These are phyloP conservation scores for Lupinus albus DNA, from an alignment of 306 rosid species.

Conservation along the genomic window DNA sequence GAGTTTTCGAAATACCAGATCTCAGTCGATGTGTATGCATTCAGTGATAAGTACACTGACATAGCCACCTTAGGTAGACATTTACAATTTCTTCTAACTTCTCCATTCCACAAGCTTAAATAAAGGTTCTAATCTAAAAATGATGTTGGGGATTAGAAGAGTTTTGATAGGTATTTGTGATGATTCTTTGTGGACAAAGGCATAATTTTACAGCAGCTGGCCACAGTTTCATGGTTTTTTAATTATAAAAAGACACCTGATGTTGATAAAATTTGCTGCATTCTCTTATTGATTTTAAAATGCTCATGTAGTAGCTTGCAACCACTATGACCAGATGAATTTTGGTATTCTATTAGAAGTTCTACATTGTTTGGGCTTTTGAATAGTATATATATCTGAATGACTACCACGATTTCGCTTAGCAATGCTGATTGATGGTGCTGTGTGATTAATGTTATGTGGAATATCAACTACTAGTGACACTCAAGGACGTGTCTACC, in stretches of 20 bases:
- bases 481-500: background rate
- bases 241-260: background rate
- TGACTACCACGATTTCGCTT: background rate
- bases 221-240: background rate
- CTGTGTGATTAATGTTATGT: slow-evolving; percentile 1
- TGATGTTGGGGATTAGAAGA: slow-evolving; percentile 32
- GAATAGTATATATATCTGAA: background rate
- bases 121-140: background rate
- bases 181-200: slow-evolving; percentile 24
- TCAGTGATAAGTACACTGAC: slow-evolving; percentile 98
- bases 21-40: slow-evolving; percentile 76
- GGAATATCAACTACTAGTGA: background rate
- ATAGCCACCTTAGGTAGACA: slow-evolving; percentile 89
- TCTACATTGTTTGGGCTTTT: slow-evolving; percentile 10
- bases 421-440: background rate
- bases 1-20: slow-evolving; percentile 94
- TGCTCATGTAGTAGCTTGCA: background rate
- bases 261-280: background rate
- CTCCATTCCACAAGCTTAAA: background rate
- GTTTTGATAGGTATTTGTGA: slow-evolving; percentile 30
- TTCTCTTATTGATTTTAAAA: slow-evolving; percentile 31
- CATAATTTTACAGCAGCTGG: slow-evolving; percentile 33
- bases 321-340: slow-evolving; percentile 9
- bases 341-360: background rate
- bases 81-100: slow-evolving; percentile 26